Evolutionary conservation across 2,329 filamentous ascomycete species (phyloP).

Genomic region (Dryadomyces quercus-mongolicae): DNA sequence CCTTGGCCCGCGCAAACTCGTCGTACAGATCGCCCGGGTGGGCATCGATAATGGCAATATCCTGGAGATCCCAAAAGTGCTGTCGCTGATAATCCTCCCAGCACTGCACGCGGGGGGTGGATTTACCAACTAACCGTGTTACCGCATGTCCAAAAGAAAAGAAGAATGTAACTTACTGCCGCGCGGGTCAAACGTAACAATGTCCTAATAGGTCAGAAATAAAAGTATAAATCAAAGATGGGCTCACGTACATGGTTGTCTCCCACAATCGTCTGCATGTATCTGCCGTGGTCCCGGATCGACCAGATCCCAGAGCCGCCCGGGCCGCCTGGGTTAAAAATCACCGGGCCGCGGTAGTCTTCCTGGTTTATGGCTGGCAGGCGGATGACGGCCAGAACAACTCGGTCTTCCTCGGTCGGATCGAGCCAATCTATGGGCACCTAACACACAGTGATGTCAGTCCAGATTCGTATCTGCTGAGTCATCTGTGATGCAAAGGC

Average conservation of each 20-base stretch:
- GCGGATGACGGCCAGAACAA: conserved; percentile 25
- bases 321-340: conserved; percentile 32
- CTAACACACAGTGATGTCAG: conserved; percentile 3
- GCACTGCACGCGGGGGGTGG: conserved; percentile 37
- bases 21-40: conserved; percentile 33
- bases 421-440: conserved; percentile 29
- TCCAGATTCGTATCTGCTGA: neutral
- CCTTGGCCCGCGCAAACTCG: conserved; percentile 27
- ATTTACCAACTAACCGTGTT: conserved; percentile 27
- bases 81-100: conserved; percentile 31
- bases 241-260: conserved; percentile 30
- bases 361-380: conserved; percentile 18
- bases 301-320: conserved; percentile 32
- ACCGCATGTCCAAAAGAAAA: neutral
- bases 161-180: conserved; percentile 22
- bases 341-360: conserved; percentile 21
- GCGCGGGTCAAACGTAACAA: conserved; percentile 39
- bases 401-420: conserved; percentile 20
- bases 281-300: conserved; percentile 20
- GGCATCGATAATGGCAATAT: conserved; percentile 31
- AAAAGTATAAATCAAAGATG: neutral
- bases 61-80: conserved; percentile 30
- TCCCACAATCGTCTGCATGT: conserved; percentile 32
- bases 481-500: neutral
- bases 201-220: conserved; percentile 20